phyloP scores from a whole-genome alignment of 1,284 basidiomycete genomes.

The Agroathelia rolfsii region DNA sequence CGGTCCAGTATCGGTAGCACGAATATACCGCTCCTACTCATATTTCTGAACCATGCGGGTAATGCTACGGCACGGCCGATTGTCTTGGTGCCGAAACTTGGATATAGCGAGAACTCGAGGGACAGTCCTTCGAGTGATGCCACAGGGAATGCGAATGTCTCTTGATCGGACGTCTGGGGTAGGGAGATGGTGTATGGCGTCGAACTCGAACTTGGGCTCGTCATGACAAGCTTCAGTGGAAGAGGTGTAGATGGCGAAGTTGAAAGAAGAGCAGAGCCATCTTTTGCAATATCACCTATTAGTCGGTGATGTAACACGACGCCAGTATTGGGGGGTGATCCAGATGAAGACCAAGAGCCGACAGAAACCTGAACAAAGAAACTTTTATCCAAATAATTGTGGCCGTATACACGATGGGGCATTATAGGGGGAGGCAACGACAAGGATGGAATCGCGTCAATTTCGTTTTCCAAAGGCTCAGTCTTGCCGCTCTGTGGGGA shows the following conservation, averaged over 20 bases:
- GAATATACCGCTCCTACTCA: constrained; percentile 50
- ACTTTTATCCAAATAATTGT: constrained; percentile 86
- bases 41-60: constrained; percentile 72
- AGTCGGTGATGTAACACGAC: constrained; percentile 63
- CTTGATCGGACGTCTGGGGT: constrained; percentile 72
- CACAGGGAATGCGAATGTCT: constrained; percentile 77
- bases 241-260: too few species aligned
- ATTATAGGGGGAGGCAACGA: constrained; percentile 97
- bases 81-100: constrained; percentile 97
- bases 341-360: constrained; percentile 31
- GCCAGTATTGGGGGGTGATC: constrained; percentile 25
- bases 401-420: constrained; percentile 86
- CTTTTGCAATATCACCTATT: constrained; percentile 34
- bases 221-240: constrained; percentile 94
- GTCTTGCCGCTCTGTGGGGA: constrained; percentile 23
- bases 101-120: constrained; percentile 92
- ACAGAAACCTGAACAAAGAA: constrained; percentile 84
- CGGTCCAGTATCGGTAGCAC: constrained; percentile 86
- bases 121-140: constrained; percentile 55
- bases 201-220: constrained; percentile 72
- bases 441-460: constrained; percentile 89
- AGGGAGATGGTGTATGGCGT: constrained; percentile 85
- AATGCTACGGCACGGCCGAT: constrained; percentile 90
- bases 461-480: constrained; percentile 52
- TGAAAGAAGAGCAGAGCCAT: constrained; percentile 58